Percentiles rank a stretch among this genome's conserved stretches.
These are phyloP conservation scores for Yamadazyma kanchanaburiensis DNA, from an alignment of 1,139 yeast species.

Conservation along the genomic window DNA sequence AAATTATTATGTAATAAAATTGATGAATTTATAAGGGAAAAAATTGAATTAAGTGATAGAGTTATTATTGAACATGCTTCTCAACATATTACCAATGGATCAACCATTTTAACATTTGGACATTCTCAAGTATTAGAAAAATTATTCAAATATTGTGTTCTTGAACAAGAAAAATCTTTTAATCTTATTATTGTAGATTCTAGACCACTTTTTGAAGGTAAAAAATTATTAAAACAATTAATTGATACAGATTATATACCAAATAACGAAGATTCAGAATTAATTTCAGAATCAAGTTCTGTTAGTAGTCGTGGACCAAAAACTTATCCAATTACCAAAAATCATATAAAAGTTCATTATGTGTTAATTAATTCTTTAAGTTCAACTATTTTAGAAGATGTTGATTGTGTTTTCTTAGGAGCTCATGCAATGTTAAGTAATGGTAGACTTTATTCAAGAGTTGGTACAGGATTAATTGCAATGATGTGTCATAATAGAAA, in stretches of 20 bases:
- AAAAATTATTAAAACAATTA: slow-evolving; percentile 62
- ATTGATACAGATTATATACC: slow-evolving; percentile 28
- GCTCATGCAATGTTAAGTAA: slow-evolving; percentile 97
- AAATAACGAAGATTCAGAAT: slow-evolving; percentile 21
- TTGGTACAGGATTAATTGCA: slow-evolving; percentile 92
- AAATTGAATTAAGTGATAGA: slow-evolving; percentile 78
- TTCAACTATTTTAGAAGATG: slow-evolving; percentile 71
- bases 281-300: slow-evolving; percentile 42
- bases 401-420: slow-evolving; percentile 88
- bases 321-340: slow-evolving; percentile 31
- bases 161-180: slow-evolving; percentile 61
- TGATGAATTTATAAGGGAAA: slow-evolving; percentile 79
- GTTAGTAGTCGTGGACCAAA: slow-evolving; percentile 13
- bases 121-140: slow-evolving; percentile 81
- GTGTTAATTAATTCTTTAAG: slow-evolving; percentile 77
- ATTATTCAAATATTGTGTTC: slow-evolving; percentile 67
- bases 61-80: slow-evolving; percentile 83
- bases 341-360: slow-evolving; percentile 46
- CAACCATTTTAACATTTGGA: slow-evolving; percentile 84
- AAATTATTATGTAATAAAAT: slow-evolving; percentile 61
- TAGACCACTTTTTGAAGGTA: slow-evolving; percentile 95
- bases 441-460: slow-evolving; percentile 89
- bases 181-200: slow-evolving; percentile 88
- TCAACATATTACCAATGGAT: slow-evolving; percentile 69
- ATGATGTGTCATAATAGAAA: slow-evolving; percentile 86